Conservation (phyloP, 164 flowering plant genomes). For the Houttuynia cordata region DNA sequence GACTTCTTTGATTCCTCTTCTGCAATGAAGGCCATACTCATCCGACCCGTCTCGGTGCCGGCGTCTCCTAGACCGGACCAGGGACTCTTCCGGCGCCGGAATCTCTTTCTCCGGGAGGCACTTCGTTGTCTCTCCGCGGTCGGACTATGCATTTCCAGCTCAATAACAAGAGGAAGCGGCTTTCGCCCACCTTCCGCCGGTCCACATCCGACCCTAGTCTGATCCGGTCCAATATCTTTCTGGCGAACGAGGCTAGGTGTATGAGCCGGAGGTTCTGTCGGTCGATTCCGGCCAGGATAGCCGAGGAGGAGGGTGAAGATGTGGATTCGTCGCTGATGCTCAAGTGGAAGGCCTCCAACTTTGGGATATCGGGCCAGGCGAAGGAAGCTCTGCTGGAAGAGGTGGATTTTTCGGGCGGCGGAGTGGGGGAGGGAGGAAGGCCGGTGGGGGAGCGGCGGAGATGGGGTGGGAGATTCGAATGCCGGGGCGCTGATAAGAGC, state of each 20-base stretch:
- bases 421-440: slow-evolving; percentile 15
- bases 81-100: too few relatives aligned
- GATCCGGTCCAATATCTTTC: slow-evolving; percentile 30
- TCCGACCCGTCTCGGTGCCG: too few relatives aligned
- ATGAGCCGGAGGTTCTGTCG: slow-evolving; percentile 13
- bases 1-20: too few relatives aligned
- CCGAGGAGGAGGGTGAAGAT: slow-evolving; percentile 20
- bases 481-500: slow-evolving; percentile 22
- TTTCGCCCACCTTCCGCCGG: not conserved
- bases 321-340: slow-evolving; percentile 6
- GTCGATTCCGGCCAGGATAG: slow-evolving; percentile 27
- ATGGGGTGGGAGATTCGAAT: slow-evolving; percentile 10
- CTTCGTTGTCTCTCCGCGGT: too few relatives aligned
- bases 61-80: too few relatives aligned
- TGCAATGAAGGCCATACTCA: too few relatives aligned
- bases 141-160: too few relatives aligned
- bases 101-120: too few relatives aligned
- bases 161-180: too few relatives aligned
- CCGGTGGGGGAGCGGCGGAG: slow-evolving; percentile 20
- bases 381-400: slow-evolving; percentile 18
- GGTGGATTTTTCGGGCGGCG: slow-evolving; percentile 20
- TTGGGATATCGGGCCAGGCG: slow-evolving; percentile 7
- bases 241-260: slow-evolving; percentile 7
- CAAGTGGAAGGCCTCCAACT: slow-evolving; percentile 4
- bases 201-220: slow-evolving; percentile 22